phyloP scores from a whole-genome alignment of 2,329 filamentous ascomycete species.

The Bertia moriformis region DNA sequence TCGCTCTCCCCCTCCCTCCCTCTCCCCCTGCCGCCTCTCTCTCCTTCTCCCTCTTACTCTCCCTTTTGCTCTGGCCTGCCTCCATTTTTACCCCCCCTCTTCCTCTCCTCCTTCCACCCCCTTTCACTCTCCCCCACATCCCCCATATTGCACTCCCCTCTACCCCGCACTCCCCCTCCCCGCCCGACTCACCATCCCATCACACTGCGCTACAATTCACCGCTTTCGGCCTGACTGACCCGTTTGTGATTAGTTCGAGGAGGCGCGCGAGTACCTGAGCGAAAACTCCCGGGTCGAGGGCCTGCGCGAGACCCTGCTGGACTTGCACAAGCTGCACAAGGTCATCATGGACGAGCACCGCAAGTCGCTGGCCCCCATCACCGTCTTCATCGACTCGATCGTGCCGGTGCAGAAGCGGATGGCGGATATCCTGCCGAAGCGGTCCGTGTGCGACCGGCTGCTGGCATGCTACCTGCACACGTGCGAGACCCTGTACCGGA shows the following conservation, averaged over 20 bases:
- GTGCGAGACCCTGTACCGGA: constrained; percentile 35
- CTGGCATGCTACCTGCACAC: constrained; percentile 31
- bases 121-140: constrained; percentile 2
- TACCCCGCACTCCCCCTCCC: not conserved
- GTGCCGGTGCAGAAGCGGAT: constrained; percentile 41
- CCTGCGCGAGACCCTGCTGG: constrained; percentile 25
- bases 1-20: no score
- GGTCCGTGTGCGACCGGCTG: constrained; percentile 32
- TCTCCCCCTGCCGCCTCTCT: no score
- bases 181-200: not conserved
- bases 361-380: constrained; percentile 31
- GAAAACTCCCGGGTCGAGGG: constrained; percentile 22
- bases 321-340: constrained; percentile 30
- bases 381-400: constrained; percentile 43
- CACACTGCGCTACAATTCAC: not conserved
- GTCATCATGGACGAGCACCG: constrained; percentile 29
- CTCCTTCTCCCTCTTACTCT: no score
- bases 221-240: not conserved
- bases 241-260: constrained; percentile 29
- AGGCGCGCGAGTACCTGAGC: constrained; percentile 34
- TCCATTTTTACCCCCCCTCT: not conserved
- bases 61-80: not conserved
- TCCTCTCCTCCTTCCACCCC: not conserved
- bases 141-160: no score
- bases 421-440: constrained; percentile 37